Evolutionary conservation across 2,329 filamentous ascomycete genomes (phyloP).

Genomic region (Pseudogymnoascus sp.): DNA sequence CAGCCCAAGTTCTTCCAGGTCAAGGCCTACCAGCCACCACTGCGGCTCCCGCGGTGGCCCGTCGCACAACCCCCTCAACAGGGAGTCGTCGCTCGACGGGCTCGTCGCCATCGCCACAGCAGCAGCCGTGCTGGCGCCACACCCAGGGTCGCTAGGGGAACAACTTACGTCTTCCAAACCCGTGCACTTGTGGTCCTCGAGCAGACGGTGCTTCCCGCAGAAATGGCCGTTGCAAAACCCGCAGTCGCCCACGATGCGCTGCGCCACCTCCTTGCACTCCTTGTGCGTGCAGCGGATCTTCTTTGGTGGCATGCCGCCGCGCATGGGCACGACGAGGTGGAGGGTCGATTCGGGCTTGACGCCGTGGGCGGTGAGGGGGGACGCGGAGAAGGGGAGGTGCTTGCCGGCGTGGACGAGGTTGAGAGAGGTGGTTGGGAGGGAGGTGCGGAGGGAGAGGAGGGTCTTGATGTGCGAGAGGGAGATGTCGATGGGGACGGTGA

Average conservation of each 20-base stretch:
- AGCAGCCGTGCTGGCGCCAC: background rate
- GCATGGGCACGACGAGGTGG: conserved; percentile 48
- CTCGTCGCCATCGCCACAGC: background rate
- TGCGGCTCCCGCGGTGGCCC: conserved; percentile 12
- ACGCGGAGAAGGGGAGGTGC: conserved; percentile 38
- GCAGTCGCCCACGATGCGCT: conserved; percentile 94
- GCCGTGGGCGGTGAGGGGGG: conserved; percentile 38
- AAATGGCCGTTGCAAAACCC: conserved; percentile 90
- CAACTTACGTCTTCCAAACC: conserved; percentile 75
- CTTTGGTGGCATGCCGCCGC: conserved; percentile 55
- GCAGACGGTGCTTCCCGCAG: conserved; percentile 87
- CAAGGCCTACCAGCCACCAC: conserved; percentile 38
- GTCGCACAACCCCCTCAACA: background rate
- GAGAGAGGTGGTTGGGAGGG: conserved; percentile 40
- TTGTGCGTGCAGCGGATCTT: conserved; percentile 83
- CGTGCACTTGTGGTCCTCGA: conserved; percentile 90
- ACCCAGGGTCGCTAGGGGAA: conserved; percentile 18
- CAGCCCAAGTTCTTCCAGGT: conserved; percentile 23
- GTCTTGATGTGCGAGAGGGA: conserved; percentile 47
- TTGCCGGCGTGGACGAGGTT: conserved; percentile 51
- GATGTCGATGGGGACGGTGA: conserved; percentile 45
- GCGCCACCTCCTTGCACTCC: conserved; percentile 78
- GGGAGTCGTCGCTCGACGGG: background rate
- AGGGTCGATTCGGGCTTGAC: conserved; percentile 43
- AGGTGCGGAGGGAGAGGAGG: conserved; percentile 50